Percentiles rank a stretch among this genome's conserved stretches.
phyloP scores from a whole-genome alignment of 2,329 filamentous ascomycete genomes.

The Talaromyces islandicus region DNA sequence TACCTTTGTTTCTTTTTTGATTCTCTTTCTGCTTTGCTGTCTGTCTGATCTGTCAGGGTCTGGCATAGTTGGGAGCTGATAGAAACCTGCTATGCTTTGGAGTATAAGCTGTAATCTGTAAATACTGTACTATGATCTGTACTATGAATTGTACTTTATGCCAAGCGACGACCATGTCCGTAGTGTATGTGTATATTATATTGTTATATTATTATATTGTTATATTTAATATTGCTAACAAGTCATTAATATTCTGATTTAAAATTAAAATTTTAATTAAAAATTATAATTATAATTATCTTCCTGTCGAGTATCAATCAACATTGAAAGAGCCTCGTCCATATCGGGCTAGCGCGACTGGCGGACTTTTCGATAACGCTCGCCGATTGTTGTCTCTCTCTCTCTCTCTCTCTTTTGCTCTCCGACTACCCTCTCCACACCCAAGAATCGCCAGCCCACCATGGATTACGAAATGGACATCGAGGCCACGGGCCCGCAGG shows the following conservation, averaged over 20 bases:
- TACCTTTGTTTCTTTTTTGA: neutral
- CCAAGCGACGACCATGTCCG: neutral
- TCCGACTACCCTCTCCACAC: neutral
- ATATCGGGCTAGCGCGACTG: neutral
- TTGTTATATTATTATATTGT: neutral
- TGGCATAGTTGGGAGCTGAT: slow-evolving; percentile 3
- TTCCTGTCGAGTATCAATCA: neutral
- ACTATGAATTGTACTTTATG: neutral
- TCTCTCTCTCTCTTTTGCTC: neutral
- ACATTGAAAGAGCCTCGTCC: neutral
- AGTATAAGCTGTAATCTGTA: neutral
- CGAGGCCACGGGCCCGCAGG: slow-evolving; percentile 42
- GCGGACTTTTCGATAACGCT: neutral
- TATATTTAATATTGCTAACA: neutral
- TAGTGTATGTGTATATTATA: neutral
- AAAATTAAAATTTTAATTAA: too few species aligned
- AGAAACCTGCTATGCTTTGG: slow-evolving; percentile 1
- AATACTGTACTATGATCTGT: neutral
- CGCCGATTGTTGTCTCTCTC: neutral
- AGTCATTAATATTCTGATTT: neutral
- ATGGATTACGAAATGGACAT: slow-evolving; percentile 45
- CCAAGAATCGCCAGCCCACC: slow-evolving; percentile 7
- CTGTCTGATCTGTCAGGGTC: neutral
- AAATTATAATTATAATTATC: too few species aligned
- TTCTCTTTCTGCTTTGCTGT: neutral